These are phyloP conservation scores for Tetracentron sinense DNA, from an alignment of 164 flowering plant species.

Conservation along the genomic window DNA sequence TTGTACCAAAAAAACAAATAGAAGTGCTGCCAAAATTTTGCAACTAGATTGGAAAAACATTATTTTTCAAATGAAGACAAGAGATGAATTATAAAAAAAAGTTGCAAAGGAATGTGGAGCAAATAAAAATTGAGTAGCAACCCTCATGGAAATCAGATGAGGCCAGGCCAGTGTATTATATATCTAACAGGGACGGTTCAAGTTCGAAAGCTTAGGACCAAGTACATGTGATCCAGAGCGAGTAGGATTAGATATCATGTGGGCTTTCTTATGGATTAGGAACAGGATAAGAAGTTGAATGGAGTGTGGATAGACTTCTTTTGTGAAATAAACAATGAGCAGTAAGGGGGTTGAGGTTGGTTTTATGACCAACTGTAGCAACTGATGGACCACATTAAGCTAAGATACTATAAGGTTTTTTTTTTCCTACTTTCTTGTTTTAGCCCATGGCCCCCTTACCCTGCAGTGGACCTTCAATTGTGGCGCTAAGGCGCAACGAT, in stretches of 20 bases:
- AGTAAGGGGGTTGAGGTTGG: neutral
- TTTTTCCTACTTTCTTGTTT: neutral
- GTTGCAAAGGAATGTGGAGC: slow-evolving; percentile 13
- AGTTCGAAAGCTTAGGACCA: slow-evolving; percentile 11
- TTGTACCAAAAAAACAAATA: too few species aligned
- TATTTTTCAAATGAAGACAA: slow-evolving; percentile 1
- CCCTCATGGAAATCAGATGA: too few species aligned
- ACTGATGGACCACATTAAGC: neutral
- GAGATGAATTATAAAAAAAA: neutral
- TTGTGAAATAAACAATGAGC: neutral
- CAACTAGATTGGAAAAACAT: slow-evolving; percentile 12
- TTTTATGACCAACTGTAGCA: neutral
- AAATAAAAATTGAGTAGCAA: neutral
- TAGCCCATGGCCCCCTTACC: neutral
- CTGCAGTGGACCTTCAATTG: neutral
- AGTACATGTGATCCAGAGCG: slow-evolving; percentile 23
- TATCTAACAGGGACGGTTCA: neutral
- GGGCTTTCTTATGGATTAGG: slow-evolving; percentile 13
- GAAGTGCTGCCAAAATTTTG: slow-evolving; percentile 1
- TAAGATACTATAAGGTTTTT: neutral
- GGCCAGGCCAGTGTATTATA: too few species aligned
- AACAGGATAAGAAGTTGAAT: slow-evolving; percentile 4
- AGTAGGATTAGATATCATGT: slow-evolving; percentile 32
- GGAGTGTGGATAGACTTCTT: neutral
- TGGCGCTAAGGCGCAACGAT: neutral